These are phyloP conservation scores for Rhynchospora breviuscula DNA, from an alignment of 176 grass and related monocot genomes.

Conservation along the genomic window DNA sequence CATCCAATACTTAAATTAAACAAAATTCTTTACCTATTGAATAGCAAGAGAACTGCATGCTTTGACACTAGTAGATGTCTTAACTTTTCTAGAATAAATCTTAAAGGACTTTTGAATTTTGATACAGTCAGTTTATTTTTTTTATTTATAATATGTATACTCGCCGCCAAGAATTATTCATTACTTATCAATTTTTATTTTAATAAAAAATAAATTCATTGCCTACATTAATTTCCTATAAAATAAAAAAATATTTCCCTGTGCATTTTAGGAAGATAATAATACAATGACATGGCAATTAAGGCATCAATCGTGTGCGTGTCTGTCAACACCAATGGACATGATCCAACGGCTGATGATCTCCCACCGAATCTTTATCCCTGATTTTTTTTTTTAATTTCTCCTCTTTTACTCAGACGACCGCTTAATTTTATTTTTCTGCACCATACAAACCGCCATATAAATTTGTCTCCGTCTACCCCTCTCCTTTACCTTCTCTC, in stretches of 20 bases:
- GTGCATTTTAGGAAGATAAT: not conserved
- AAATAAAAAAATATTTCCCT: not conserved
- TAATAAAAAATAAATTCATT: not conserved
- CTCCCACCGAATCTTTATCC: not conserved
- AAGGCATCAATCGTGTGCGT: not conserved
- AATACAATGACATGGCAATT: not conserved
- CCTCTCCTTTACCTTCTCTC: conserved; percentile 2
- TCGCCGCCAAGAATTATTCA: not conserved
- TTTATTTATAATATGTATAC: not conserved
- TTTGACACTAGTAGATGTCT: not conserved
- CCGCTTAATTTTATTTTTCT: conserved; percentile 13
- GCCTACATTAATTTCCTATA: not conserved
- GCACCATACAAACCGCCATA: conserved; percentile 26
- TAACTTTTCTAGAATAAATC: not conserved
- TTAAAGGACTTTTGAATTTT: not conserved
- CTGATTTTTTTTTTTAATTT: not conserved
- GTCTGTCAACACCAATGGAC: not conserved
- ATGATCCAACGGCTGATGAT: not conserved
- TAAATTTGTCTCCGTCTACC: conserved; percentile 5
- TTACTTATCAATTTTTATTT: not conserved
- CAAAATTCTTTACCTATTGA: not conserved
- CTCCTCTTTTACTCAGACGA: not conserved
- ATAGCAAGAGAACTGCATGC: not conserved
- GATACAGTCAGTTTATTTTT: not conserved
- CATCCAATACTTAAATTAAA: not conserved